phyloP scores from a whole-genome alignment of 257 asterid genomes.

The Plectranthus barbatus region DNA sequence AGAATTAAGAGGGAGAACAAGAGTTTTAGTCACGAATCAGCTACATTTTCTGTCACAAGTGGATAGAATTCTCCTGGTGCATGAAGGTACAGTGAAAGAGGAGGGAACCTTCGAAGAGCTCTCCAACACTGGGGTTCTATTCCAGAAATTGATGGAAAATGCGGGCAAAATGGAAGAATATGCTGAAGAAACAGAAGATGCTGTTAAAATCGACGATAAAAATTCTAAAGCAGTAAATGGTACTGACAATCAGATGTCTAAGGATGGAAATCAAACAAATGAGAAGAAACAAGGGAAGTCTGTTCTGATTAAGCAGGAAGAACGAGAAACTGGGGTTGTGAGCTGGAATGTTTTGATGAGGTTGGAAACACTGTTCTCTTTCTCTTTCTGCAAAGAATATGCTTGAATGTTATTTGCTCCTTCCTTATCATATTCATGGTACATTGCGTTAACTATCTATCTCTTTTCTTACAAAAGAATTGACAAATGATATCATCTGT shows the following conservation, averaged over 20 bases:
- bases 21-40: slow-evolving; percentile 94
- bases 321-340: slow-evolving; percentile 95
- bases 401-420: not conserved
- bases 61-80: slow-evolving; percentile 87
- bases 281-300: slow-evolving; percentile 70
- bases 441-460: not conserved
- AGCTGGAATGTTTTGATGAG: slow-evolving; percentile 77
- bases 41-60: slow-evolving; percentile 93
- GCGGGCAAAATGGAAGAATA: slow-evolving; percentile 98
- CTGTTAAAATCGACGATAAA: slow-evolving; percentile 20
- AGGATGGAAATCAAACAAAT: slow-evolving; percentile 32
- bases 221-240: slow-evolving; percentile 49
- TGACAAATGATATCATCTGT: not conserved
- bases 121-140: slow-evolving; percentile 64
- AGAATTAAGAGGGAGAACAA: slow-evolving; percentile 79
- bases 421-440: not conserved
- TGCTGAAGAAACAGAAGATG: slow-evolving; percentile 55
- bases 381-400: not conserved
- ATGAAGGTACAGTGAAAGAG: slow-evolving; percentile 88
- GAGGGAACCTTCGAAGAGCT: slow-evolving; percentile 98
- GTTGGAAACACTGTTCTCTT: slow-evolving; percentile 23
- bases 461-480: not conserved
- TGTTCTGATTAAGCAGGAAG: slow-evolving; percentile 92
- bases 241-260: slow-evolving; percentile 30
- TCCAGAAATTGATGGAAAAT: slow-evolving; percentile 92